These are phyloP conservation scores for Leptographium galeiforme DNA, from an alignment of 2,329 filamentous ascomycete genomes.

Conservation along the genomic window DNA sequence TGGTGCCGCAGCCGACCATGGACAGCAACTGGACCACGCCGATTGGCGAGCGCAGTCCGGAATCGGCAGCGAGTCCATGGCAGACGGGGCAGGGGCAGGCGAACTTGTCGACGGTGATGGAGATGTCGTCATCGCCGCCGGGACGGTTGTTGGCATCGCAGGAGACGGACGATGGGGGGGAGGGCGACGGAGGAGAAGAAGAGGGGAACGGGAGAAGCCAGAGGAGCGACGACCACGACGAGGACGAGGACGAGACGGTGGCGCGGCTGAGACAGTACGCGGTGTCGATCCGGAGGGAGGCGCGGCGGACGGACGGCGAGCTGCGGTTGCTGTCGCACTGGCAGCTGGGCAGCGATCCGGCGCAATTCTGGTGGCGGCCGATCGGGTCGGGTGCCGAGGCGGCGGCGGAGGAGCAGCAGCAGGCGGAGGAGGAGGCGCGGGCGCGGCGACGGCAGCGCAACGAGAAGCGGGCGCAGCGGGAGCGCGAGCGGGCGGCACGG, in stretches of 20 bases:
- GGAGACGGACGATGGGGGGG: neutral
- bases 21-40: neutral
- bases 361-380: slow-evolving; percentile 17
- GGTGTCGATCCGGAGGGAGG: slow-evolving; percentile 16
- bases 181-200: neutral
- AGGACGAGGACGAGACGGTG: slow-evolving; percentile 15
- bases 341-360: slow-evolving; percentile 21
- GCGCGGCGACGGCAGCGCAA: slow-evolving; percentile 14
- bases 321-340: slow-evolving; percentile 21
- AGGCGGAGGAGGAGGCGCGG: slow-evolving; percentile 11
- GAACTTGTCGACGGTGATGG: neutral
- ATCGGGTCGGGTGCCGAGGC: neutral
- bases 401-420: slow-evolving; percentile 6
- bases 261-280: slow-evolving; percentile 22
- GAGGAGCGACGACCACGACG: slow-evolving; percentile 5
- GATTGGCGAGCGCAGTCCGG: neutral
- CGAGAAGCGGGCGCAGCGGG: slow-evolving; percentile 14
- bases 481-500: slow-evolving; percentile 12
- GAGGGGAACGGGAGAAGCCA: neutral
- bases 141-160: slow-evolving; percentile 7
- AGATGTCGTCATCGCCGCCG: slow-evolving; percentile 6
- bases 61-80: neutral
- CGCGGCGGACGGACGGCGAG: slow-evolving; percentile 12
- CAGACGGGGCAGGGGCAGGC: too few species aligned
- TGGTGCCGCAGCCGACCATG: slow-evolving; percentile 5